Evolutionary conservation across 805 yeast genomes (phyloP).

Genomic region (Diddensiella caesifluorescens): DNA sequence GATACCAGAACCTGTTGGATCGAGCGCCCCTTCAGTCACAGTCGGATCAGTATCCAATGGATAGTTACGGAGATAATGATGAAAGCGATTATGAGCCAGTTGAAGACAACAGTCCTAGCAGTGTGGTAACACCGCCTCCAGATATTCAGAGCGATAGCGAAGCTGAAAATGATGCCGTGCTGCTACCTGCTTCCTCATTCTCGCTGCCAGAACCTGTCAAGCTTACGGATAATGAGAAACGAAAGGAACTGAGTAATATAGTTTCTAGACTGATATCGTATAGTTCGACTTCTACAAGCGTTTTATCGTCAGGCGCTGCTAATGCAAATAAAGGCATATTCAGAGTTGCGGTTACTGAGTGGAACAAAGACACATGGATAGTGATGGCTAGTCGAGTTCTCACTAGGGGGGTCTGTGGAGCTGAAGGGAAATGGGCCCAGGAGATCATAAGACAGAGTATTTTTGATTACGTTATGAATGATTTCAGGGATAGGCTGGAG

Average conservation of each 20-base stretch:
- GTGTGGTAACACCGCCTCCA: background rate
- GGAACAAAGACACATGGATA: constrained; percentile 74
- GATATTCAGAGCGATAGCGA: constrained; percentile 19
- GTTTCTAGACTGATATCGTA: constrained; percentile 23
- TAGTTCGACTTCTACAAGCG: constrained; percentile 9
- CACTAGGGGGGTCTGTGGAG: constrained; percentile 61
- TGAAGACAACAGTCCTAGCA: constrained; percentile 13
- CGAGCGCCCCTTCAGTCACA: constrained; percentile 19
- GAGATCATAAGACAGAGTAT: constrained; percentile 62
- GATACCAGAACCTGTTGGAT: constrained; percentile 50
- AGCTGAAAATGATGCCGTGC: constrained; percentile 28
- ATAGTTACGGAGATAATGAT: constrained; percentile 33
- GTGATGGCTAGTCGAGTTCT: constrained; percentile 68
- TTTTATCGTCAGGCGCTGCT: constrained; percentile 17
- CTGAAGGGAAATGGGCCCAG: constrained; percentile 27
- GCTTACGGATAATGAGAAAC: constrained; percentile 17
- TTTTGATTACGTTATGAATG: constrained; percentile 65
- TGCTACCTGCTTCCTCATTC: constrained; percentile 40
- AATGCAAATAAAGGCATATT: constrained; percentile 21
- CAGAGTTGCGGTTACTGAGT: constrained; percentile 40
- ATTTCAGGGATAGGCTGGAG: constrained; percentile 67
- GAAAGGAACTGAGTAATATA: constrained; percentile 15
- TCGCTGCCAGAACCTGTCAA: constrained; percentile 51
- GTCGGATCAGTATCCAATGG: constrained; percentile 16
- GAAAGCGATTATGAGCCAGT: constrained; percentile 23